Conservation (phyloP, 2,329 filamentous ascomycete genomes). For the Paecilomyces dactylethromorphus region DNA sequence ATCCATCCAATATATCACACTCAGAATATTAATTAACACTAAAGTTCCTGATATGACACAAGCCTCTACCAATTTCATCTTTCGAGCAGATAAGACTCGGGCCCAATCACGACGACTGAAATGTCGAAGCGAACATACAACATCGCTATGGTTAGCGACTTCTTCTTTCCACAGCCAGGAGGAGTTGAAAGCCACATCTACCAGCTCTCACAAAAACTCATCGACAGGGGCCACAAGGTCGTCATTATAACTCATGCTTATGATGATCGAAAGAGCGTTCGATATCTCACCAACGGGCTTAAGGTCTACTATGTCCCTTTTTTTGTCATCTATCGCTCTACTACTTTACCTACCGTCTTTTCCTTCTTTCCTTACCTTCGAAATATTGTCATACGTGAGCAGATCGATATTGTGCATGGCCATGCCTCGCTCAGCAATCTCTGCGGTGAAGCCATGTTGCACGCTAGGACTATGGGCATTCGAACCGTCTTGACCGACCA, state of each 20-base stretch:
- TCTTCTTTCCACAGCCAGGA: no score
- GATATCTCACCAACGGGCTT: conserved; percentile 93
- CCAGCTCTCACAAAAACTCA: conserved; percentile 87
- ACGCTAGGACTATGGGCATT: conserved; percentile 92
- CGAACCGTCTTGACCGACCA: conserved; percentile 97
- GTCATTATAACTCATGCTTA: conserved; percentile 97
- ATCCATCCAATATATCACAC: no score
- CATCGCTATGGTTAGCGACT: no score
- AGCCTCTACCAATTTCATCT: no score
- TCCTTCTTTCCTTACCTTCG: conserved; percentile 98
- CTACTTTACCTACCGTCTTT: conserved; percentile 94
- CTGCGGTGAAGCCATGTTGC: conserved; percentile 89
- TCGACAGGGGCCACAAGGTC: conserved; percentile 96
- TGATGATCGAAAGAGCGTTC: conserved; percentile 79
- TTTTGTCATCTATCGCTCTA: conserved; percentile 86
- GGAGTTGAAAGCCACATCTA: conserved; percentile 98
- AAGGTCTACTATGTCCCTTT: conserved; percentile 99
- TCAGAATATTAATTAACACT: no score
- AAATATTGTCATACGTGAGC: conserved; percentile 89
- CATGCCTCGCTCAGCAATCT: conserved; percentile 89
- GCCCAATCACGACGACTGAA: no score
- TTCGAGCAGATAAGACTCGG: no score
- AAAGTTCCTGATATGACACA: no score
- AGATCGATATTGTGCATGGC: conserved; percentile 96
- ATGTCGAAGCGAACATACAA: no score